phyloP scores from a whole-genome alignment of 257 asterid species.

The Petunia axillaris region DNA sequence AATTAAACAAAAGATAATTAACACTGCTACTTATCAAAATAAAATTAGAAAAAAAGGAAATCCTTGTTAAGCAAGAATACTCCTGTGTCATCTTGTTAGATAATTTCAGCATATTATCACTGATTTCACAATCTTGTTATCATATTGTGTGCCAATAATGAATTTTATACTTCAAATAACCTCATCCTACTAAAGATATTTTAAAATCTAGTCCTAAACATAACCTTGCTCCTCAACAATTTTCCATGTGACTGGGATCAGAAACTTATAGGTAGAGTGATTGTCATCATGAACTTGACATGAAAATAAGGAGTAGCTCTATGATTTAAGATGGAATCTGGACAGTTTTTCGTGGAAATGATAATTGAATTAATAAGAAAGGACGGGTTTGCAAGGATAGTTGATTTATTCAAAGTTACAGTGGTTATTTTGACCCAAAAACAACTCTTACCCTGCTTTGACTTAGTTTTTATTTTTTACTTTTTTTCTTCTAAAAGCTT shows the following conservation, averaged over 20 bases:
- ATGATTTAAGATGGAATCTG: background rate
- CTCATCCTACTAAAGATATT: background rate
- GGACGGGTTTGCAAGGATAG: background rate
- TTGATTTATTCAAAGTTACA: background rate
- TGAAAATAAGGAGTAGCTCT: constrained; percentile 16
- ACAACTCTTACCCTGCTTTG: background rate
- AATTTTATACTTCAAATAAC: background rate
- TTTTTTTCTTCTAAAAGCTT: background rate
- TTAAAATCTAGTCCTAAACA: background rate
- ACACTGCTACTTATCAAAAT: background rate
- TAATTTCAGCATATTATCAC: background rate
- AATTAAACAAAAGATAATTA: background rate
- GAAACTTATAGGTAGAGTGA: no score
- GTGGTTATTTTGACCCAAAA: background rate
- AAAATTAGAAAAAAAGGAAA: background rate
- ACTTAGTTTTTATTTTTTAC: background rate
- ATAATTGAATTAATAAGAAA: no score
- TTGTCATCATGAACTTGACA: constrained; percentile 10
- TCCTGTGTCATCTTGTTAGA: background rate
- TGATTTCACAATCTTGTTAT: background rate
- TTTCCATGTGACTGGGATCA: background rate
- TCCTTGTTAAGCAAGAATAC: background rate
- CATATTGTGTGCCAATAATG: background rate
- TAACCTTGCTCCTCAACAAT: constrained; percentile 4
- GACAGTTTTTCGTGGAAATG: background rate